Evolutionary conservation across 768 basidiomycete species (phyloP), one percentile per base, ranked within the genome.

Genomic region (Podaxis pistillaris): DNA sequence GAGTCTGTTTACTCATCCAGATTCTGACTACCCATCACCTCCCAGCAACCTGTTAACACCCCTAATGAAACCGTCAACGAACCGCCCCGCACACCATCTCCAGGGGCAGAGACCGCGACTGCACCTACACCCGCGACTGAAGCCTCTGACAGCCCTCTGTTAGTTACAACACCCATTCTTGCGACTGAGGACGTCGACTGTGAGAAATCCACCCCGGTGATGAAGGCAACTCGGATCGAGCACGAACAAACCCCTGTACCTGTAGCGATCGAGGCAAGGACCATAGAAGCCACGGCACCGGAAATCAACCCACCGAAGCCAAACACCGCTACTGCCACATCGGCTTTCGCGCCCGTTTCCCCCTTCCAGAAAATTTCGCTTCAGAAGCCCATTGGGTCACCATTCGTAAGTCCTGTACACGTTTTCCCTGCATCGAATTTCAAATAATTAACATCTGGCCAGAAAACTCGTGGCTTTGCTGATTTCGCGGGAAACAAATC

Each of bases 1-100:
- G 7, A 28, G 7, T 8, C 1, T 51, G 22, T 37, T 33, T 9
- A 4, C 22, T 22, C 7, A 22, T 4, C 26, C 19, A 9, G 22
- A 38, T 3, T 24, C n/a, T 30, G 15, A 36, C 24, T 11, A 33
- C 22, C 12, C 30, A n/a, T 22, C 24, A 2, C 3, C 44, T 22
- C 22, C 15, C 30, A 62, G 60, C 52, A 54, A 3, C 40, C 40
- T 19, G 24, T 36, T 30, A 54, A 60, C 37, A 28, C 58, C 13
- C 58, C 58, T 3, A 56, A 54, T 33, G 66, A 64, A 37, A 63
- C 66, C 7, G 56, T 63, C 2, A 22, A 64, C 24, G 68, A 70
- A 40, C 71, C 71, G 49, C 71, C 69, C 52, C 69, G 69, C 24
- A 68, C 68, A 3, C 70, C 70, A 11, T 69, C 71, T 11, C 69